Percentiles rank a stretch among this genome's conserved stretches.
Conservation (phyloP, 805 yeast genomes). For the Candida caryicola region DNA sequence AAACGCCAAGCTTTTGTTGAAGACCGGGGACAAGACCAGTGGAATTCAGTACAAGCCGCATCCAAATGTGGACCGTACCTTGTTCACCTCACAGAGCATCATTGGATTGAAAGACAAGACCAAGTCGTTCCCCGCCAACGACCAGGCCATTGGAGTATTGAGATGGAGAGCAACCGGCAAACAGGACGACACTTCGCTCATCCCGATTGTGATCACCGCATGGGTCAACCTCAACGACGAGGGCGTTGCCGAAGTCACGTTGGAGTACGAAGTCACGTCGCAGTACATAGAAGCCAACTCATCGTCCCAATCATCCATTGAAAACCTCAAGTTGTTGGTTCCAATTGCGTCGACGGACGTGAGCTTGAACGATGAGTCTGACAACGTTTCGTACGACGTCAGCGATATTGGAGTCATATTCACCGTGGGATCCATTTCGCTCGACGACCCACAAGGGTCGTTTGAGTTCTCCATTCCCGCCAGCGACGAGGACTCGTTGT, state of each 20-base stretch:
- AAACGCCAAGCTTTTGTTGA: conserved; percentile 59
- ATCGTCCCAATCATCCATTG: conserved; percentile 41
- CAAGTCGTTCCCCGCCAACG: conserved; percentile 88
- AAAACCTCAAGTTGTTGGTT: conserved; percentile 54
- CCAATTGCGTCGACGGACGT: conserved; percentile 64
- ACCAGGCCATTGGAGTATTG: conserved; percentile 84
- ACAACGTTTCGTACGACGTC: conserved; percentile 50
- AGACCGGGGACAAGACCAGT: conserved; percentile 45
- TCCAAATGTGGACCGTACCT: conserved; percentile 85
- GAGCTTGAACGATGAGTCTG: conserved; percentile 49
- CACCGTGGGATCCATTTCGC: conserved; percentile 52
- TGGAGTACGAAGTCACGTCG: conserved; percentile 78
- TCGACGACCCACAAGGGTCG: conserved; percentile 61
- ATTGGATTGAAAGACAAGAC: conserved; percentile 74
- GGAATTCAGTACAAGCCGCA: conserved; percentile 84
- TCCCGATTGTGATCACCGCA: conserved; percentile 73
- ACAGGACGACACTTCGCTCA: conserved; percentile 44
- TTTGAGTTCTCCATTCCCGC: conserved; percentile 78
- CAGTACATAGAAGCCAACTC: conserved; percentile 28
- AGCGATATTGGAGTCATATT: conserved; percentile 71
- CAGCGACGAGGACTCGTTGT: conserved; percentile 75
- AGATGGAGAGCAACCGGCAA: conserved; percentile 83
- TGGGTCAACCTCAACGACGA: conserved; percentile 76
- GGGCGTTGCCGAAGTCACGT: conserved; percentile 66
- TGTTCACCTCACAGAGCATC: conserved; percentile 54